Evolutionary conservation across 441 rosid species (phyloP), one percentile per base, ranked within the genome.

Genomic region (Adansonia madagascariensis): DNA sequence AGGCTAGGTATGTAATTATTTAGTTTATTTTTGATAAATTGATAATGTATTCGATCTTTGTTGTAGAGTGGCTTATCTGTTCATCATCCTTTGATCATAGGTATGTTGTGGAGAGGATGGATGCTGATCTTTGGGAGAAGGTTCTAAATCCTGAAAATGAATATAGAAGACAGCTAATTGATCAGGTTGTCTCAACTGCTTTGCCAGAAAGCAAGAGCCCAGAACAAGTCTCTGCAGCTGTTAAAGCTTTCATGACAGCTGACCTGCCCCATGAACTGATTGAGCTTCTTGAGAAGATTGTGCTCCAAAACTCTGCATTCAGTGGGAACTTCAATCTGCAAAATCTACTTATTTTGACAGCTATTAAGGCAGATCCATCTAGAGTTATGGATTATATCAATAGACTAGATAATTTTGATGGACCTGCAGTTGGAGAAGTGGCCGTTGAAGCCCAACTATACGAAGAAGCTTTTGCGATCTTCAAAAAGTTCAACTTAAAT

Each of bases 121-220:
- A 97, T 80, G 94, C 74, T 74, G 99, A 92, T 81, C 94, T 97
- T 47, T 97, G 99, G 99, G 99, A 93, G 82, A 95, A 91, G 86
- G 98, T 97, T 83, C 98, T 97, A 79, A 83, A 75, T 79, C 97
- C 98, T 60, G 99, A 97, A 74, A 97, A 95, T 83, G 97, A 87
- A 27, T 95, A 89, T 78, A 86, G 99, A 86, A 91, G 99, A 77
- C 99, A 95, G 81, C 96, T 97, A 60, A 97, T 97, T 57, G 99
- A 97, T 85, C 99, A 97, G 84, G 99, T 97, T 75, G 98, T 93
- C 41, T 97, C 99, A 56, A 97, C 99, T 78, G 99, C 99, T 80
- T 85, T 97, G 86, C 99, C 99, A 12, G 99, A 97, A 82, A 97
- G 98, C 92, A 95, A 95, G 91, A 97, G 99, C 77, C 98, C 99